Percentiles rank a stretch among this genome's conserved stretches.
These are phyloP conservation scores for Furcasterigmium furcatum DNA, from an alignment of 2,329 filamentous ascomycete genomes.

Conservation along the genomic window DNA sequence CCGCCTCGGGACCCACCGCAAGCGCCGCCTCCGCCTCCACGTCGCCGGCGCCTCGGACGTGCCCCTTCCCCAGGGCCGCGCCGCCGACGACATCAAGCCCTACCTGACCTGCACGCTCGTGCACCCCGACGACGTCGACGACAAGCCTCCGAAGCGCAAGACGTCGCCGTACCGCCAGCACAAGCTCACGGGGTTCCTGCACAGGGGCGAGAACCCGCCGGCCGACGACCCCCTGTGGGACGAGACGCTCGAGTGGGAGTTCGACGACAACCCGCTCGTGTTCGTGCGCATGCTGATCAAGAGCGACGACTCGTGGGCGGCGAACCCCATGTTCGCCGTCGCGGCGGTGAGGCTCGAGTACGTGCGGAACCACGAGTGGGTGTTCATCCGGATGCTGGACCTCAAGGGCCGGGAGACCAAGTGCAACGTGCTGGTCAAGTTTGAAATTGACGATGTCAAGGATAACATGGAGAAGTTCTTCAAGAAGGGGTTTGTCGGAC, in stretches of 20 bases:
- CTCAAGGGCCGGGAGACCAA: slow-evolving; percentile 61
- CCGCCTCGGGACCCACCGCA: slow-evolving; percentile 38
- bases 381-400: slow-evolving; percentile 62
- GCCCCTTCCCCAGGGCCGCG: slow-evolving; percentile 47
- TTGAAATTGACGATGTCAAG: slow-evolving; percentile 46
- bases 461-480: slow-evolving; percentile 14
- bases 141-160: slow-evolving; percentile 56
- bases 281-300: slow-evolving; percentile 66
- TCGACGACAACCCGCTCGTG: slow-evolving; percentile 61
- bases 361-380: slow-evolving; percentile 50
- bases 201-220: slow-evolving; percentile 54
- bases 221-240: slow-evolving; percentile 63
- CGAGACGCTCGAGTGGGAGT: slow-evolving; percentile 65
- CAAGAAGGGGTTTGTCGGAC: neutral
- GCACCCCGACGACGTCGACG: slow-evolving; percentile 49
- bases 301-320: slow-evolving; percentile 60
- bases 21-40: slow-evolving; percentile 51
- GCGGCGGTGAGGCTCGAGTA: slow-evolving; percentile 59
- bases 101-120: slow-evolving; percentile 65
- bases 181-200: slow-evolving; percentile 50
- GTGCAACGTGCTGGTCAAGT: slow-evolving; percentile 59
- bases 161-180: slow-evolving; percentile 59
- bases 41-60: slow-evolving; percentile 62
- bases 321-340: slow-evolving; percentile 61
- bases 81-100: slow-evolving; percentile 53